These are phyloP conservation scores for Albifimbria verrucaria DNA, from an alignment of 2,329 filamentous ascomycete genomes.

Conservation along the genomic window DNA sequence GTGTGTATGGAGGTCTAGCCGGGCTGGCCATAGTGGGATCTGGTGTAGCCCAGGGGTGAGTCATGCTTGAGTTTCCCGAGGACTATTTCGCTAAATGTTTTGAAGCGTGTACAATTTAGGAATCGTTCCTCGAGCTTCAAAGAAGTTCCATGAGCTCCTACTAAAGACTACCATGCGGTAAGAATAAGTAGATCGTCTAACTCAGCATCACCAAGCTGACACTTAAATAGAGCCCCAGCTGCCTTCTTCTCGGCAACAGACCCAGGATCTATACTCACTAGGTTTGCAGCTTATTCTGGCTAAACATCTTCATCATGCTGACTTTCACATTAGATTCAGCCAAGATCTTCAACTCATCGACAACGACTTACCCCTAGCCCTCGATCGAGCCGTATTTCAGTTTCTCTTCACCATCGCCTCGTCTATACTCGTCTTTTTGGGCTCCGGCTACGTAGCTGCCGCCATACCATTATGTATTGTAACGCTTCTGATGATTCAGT, in stretches of 20 bases:
- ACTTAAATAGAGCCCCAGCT: not conserved
- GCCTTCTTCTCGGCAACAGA: not conserved
- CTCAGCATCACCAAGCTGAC: not conserved
- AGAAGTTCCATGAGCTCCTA: not conserved
- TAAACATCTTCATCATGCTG: too few relatives aligned
- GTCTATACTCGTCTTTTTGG: slow-evolving; percentile 36
- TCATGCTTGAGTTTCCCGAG: not conserved
- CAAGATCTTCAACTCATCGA: slow-evolving; percentile 37
- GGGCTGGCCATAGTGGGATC: slow-evolving; percentile 12
- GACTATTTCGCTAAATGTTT: not conserved
- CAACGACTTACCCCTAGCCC: slow-evolving; percentile 28
- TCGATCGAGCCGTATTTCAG: slow-evolving; percentile 20
- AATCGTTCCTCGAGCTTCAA: not conserved
- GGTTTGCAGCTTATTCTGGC: not conserved
- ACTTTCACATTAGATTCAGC: slow-evolving; percentile 29
- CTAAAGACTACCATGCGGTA: not conserved
- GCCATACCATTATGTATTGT: slow-evolving; percentile 37
- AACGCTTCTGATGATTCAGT: slow-evolving; percentile 21
- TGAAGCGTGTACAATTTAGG: not conserved
- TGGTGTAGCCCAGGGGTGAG: slow-evolving; percentile 10
- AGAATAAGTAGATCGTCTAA: not conserved
- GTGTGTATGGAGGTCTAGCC: slow-evolving; percentile 14
- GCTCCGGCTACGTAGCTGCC: slow-evolving; percentile 34
- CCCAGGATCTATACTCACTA: not conserved
- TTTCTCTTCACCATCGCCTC: slow-evolving; percentile 20